Evolutionary conservation across 345 rosid genomes (phyloP).

Genomic region (Brassica incana): DNA sequence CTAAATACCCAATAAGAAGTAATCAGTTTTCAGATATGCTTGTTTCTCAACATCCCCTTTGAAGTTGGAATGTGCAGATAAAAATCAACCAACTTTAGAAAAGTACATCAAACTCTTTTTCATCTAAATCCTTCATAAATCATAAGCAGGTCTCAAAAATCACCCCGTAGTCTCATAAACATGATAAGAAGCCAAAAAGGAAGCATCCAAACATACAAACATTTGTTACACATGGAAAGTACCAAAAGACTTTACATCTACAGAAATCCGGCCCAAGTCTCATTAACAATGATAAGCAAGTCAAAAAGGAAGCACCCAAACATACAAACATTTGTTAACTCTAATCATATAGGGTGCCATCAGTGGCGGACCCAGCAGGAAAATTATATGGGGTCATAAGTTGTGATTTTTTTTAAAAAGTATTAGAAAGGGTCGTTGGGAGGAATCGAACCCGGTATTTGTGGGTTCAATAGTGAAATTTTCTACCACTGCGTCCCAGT

Average conservation of each 20-base stretch:
- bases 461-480: too few relatives aligned
- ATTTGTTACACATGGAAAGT: neutral
- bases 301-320: neutral
- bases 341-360: neutral
- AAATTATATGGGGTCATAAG: too few relatives aligned
- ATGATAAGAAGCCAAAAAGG: neutral
- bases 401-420: too few relatives aligned
- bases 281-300: neutral
- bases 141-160: neutral
- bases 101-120: neutral
- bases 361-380: too few relatives aligned
- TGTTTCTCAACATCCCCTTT: neutral
- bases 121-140: neutral
- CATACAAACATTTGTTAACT: neutral
- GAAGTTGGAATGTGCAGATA: neutral
- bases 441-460: too few relatives aligned
- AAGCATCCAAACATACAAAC: neutral
- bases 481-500: too few relatives aligned
- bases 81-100: neutral
- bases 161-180: neutral
- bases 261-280: neutral
- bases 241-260: neutral
- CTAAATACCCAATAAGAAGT: neutral
- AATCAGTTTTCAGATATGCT: neutral
- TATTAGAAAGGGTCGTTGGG: too few relatives aligned